These are phyloP conservation scores for Papiliotrema nemorosa DNA, from an alignment of 1,284 basidiomycete genomes.

Conservation along the genomic window DNA sequence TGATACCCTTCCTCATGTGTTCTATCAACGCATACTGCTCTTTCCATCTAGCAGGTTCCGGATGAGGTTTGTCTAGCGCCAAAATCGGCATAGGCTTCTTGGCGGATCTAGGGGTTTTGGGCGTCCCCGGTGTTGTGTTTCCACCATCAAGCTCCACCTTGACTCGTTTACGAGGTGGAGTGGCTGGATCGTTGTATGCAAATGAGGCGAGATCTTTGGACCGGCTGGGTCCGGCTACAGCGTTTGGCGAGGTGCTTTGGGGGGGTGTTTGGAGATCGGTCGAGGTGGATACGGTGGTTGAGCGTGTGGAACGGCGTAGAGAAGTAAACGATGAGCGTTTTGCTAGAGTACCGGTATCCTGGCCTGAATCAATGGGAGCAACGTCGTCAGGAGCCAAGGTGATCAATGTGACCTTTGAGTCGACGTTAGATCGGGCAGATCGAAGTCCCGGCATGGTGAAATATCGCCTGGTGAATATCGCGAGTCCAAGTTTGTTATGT, in stretches of 20 bases:
- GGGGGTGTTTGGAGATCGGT: background rate
- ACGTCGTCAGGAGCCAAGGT: no score
- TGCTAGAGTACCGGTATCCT: no score
- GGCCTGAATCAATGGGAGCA: no score
- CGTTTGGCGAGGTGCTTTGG: background rate
- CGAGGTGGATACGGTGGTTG: no score
- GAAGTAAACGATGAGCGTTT: no score
- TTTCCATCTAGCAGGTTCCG: slow-evolving; percentile 67
- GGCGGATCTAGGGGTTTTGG: slow-evolving; percentile 19
- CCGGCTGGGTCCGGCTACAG: background rate
- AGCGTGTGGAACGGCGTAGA: no score
- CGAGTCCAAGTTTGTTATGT: no score
- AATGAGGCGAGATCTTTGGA: slow-evolving; percentile 7
- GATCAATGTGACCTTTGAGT: slow-evolving; percentile 16
- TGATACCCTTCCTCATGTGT: slow-evolving; percentile 66
- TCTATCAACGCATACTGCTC: slow-evolving; percentile 72
- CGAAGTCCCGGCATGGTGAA: slow-evolving; percentile 8
- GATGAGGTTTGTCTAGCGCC: slow-evolving; percentile 64
- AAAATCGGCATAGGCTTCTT: slow-evolving; percentile 53
- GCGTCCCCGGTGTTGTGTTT: background rate
- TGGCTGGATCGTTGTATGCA: slow-evolving; percentile 3
- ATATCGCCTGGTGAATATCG: no score
- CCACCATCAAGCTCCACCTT: slow-evolving; percentile 6
- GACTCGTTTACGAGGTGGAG: slow-evolving; percentile 8
- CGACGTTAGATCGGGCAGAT: slow-evolving; percentile 10